Conservation (phyloP, 2,329 filamentous ascomycete species). For the Aspergillus sp. region DNA sequence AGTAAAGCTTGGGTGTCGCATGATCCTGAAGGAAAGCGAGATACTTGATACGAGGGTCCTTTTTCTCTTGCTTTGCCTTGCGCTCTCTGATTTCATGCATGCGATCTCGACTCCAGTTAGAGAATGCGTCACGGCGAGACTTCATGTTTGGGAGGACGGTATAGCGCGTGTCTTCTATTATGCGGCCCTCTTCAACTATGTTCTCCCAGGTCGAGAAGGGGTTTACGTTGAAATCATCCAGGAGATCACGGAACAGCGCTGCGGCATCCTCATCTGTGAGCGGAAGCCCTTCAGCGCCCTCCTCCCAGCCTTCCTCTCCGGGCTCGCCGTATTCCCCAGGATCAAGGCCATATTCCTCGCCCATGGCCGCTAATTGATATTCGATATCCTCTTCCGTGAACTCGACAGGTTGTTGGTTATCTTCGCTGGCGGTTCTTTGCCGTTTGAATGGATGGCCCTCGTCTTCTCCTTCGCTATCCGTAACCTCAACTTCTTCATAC, state of each 20-base stretch:
- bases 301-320: constrained; percentile 61
- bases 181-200: constrained; percentile 74
- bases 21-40: constrained; percentile 76
- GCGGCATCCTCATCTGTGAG: constrained; percentile 74
- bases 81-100: constrained; percentile 72
- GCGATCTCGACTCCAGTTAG: constrained; percentile 76
- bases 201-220: constrained; percentile 93
- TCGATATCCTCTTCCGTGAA: constrained; percentile 95
- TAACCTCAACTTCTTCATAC: constrained; percentile 76
- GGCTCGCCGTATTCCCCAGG: constrained; percentile 71
- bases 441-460: constrained; percentile 55
- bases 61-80: constrained; percentile 73
- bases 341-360: constrained; percentile 76
- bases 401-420: constrained; percentile 59
- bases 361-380: constrained; percentile 87
- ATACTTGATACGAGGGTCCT: constrained; percentile 80
- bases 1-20: constrained; percentile 90
- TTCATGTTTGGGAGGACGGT: constrained; percentile 80
- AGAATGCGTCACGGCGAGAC: constrained; percentile 76
- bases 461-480: constrained; percentile 55
- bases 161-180: constrained; percentile 85
- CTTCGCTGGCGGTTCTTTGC: constrained; percentile 54
- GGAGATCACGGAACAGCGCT: constrained; percentile 78
- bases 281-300: constrained; percentile 68
- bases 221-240: constrained; percentile 78